phyloP scores from a whole-genome alignment of 306 rosid species.

The Cucumis cinereus region DNA sequence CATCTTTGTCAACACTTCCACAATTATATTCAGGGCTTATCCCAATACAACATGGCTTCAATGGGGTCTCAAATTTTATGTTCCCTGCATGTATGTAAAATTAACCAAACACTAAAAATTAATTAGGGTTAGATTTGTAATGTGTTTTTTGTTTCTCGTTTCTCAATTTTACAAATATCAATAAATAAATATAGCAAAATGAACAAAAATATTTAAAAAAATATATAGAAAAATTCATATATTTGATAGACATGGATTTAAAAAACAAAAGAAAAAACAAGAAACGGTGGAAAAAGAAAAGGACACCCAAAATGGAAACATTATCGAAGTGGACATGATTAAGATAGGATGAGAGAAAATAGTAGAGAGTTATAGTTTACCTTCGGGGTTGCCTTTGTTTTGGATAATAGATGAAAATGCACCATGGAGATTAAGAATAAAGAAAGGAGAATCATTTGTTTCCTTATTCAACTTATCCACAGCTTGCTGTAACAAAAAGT shows the following conservation, averaged over 20 bases:
- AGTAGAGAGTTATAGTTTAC: neutral
- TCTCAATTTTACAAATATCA: too few relatives aligned
- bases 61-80: neutral
- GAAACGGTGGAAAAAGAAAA: too few relatives aligned
- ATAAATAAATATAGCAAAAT: too few relatives aligned
- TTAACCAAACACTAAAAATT: too few relatives aligned
- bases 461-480: slow-evolving; percentile 34
- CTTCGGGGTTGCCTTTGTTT: slow-evolving; percentile 13
- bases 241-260: too few relatives aligned
- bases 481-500: slow-evolving; percentile 37
- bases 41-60: neutral
- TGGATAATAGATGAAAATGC: slow-evolving; percentile 48
- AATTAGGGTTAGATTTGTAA: too few relatives aligned
- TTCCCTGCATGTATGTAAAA: neutral
- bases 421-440: slow-evolving; percentile 24
- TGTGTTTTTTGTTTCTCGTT: too few relatives aligned
- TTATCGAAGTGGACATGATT: neutral
- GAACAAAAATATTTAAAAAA: too few relatives aligned
- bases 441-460: slow-evolving; percentile 13
- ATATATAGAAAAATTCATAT: too few relatives aligned
- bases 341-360: neutral
- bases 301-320: too few relatives aligned
- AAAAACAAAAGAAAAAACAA: too few relatives aligned
- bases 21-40: neutral
- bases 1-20: neutral